Conservation (phyloP, 1,284 basidiomycete species). For the Ganoderma sinense region DNA sequence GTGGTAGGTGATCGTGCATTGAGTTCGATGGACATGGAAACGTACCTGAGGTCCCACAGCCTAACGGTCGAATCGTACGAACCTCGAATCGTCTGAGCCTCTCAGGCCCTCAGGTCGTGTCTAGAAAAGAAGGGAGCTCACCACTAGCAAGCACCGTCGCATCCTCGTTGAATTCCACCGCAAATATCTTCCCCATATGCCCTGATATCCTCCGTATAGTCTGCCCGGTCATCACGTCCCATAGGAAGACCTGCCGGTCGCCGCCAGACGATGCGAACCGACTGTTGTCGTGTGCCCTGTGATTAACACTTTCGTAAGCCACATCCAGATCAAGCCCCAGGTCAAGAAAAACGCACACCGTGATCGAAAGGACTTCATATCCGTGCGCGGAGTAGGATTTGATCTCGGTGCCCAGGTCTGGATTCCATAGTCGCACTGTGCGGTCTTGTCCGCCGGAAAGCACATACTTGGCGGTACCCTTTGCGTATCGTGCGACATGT, state of each 20-base stretch:
- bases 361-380: constrained; percentile 92
- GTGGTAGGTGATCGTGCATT: background rate
- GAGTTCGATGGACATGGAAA: background rate
- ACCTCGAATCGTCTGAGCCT: constrained; percentile 51
- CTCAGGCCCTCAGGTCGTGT: constrained; percentile 19
- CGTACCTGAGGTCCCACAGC: constrained; percentile 88
- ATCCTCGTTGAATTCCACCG: constrained; percentile 90
- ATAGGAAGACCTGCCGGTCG: constrained; percentile 91
- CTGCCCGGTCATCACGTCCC: constrained; percentile 92
- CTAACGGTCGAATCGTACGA: constrained; percentile 90
- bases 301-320: constrained; percentile 14
- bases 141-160: constrained; percentile 88
- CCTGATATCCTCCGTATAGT: constrained; percentile 86
- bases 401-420: constrained; percentile 83
- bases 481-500: constrained; percentile 86
- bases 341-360: constrained; percentile 68
- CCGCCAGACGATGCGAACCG: constrained; percentile 94
- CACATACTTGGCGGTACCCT: constrained; percentile 87
- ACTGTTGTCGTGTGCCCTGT: constrained; percentile 90
- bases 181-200: constrained; percentile 90
- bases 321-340: background rate
- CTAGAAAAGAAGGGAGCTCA: constrained; percentile 43
- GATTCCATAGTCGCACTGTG: constrained; percentile 92
- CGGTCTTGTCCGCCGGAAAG: constrained; percentile 94
- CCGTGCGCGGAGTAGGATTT: constrained; percentile 92